A percentile compares a stretch with the other conserved stretches of the same genome.
phyloP scores from a whole-genome alignment of 2,329 filamentous ascomycete genomes.

The Lecanosticta acicola region DNA sequence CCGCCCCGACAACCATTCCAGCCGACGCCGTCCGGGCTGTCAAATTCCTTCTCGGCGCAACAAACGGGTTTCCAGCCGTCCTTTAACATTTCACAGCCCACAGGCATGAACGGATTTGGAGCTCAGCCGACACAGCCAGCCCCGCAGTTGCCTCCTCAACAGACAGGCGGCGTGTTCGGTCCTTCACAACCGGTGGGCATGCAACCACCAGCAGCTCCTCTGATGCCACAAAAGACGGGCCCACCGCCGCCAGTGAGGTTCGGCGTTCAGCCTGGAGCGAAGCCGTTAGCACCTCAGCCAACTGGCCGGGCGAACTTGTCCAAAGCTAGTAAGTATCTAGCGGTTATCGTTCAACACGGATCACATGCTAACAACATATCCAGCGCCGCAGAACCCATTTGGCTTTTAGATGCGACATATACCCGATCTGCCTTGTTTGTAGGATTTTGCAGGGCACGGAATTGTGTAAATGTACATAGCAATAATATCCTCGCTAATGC shows the following conservation, averaged over 20 bases:
- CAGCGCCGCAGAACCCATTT: conserved; percentile 65
- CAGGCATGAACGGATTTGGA: conserved; percentile 42
- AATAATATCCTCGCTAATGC: conserved; percentile 16
- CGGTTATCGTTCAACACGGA: conserved; percentile 9
- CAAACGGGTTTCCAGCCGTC: conserved; percentile 50
- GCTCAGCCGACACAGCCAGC: conserved; percentile 37
- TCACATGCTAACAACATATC: neutral
- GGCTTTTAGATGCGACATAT: conserved; percentile 48
- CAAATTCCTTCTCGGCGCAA: conserved; percentile 34
- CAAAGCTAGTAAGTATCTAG: conserved; percentile 79
- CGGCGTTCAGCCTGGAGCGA: conserved; percentile 65
- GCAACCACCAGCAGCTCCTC: conserved; percentile 47
- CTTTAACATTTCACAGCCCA: conserved; percentile 36
- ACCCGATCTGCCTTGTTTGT: conserved; percentile 5
- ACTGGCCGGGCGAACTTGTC: conserved; percentile 88
- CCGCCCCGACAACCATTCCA: conserved; percentile 44
- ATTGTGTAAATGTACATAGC: conserved; percentile 20
- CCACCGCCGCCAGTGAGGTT: conserved; percentile 86
- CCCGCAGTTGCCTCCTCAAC: conserved; percentile 54
- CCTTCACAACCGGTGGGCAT: conserved; percentile 24
- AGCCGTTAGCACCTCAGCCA: conserved; percentile 76
- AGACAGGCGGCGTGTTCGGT: conserved; percentile 41
- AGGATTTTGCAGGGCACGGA: conserved; percentile 11
- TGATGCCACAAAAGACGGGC: conserved; percentile 74
- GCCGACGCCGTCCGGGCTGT: conserved; percentile 37